Conservation (phyloP, 1,284 basidiomycete species). For the Sporisorium exsertum region DNA sequence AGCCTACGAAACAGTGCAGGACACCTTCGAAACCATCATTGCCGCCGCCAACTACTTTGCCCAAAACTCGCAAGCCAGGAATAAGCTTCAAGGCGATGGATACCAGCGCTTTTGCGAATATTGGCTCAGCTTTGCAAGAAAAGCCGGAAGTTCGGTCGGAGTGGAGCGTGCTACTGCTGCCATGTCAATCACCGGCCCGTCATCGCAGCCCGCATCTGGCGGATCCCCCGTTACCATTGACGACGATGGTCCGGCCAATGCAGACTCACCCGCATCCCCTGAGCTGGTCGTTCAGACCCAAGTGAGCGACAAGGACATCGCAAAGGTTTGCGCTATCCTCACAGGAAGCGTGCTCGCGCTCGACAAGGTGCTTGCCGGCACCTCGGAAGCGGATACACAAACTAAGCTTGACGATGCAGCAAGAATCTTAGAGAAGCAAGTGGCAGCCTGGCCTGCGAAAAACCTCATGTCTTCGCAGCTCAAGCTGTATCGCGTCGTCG, state of each 20-base stretch:
- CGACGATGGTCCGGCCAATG: not conserved
- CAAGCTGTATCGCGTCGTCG: conserved; percentile 49
- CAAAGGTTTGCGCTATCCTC: conserved; percentile 26
- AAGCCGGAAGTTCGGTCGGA: conserved; percentile 32
- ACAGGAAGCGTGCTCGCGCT: conserved; percentile 38
- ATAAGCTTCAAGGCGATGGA: conserved; percentile 29
- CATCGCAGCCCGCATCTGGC: not conserved
- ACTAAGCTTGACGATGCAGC: conserved; percentile 29
- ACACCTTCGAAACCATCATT: conserved; percentile 39
- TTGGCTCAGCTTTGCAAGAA: conserved; percentile 49
- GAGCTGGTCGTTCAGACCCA: not conserved
- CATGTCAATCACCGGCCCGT: conserved; percentile 7
- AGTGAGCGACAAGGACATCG: conserved; percentile 21
- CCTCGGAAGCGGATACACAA: conserved; percentile 22
- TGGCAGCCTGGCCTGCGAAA: conserved; percentile 25
- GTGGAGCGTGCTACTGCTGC: conserved; percentile 39
- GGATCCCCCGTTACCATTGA: not conserved
- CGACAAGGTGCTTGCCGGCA: conserved; percentile 34
- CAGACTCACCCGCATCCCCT: not conserved
- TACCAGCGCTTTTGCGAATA: conserved; percentile 50
- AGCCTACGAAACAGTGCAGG: conserved; percentile 33
- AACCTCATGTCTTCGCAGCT: conserved; percentile 26
- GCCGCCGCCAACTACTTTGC: conserved; percentile 25
- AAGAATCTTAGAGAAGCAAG: conserved; percentile 6
- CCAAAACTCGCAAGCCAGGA: conserved; percentile 12